Evolutionary conservation across 2,329 filamentous ascomycete genomes (phyloP), one percentile per base, ranked within the genome.

Genomic region (Xylaria polymorpha): DNA sequence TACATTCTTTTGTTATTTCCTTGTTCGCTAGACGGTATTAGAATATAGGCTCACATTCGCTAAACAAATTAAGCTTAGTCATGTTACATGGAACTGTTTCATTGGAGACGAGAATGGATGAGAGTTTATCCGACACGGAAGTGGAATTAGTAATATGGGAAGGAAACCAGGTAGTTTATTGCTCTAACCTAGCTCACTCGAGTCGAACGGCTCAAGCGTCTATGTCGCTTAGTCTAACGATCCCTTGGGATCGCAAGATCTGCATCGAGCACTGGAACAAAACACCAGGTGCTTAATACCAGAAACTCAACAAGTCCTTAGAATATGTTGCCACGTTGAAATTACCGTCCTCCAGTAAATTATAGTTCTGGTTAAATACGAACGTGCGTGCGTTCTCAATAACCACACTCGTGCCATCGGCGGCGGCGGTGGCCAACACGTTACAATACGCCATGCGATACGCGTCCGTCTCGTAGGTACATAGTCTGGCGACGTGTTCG

Each of bases 381-480:
- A 76, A 76, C 5, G 67, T 59, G 25, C 75, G 73, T 2, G 69
- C 71, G 50, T 72, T 65, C 48, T 65, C 37, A 20, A 76, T 53
- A 32, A 66, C 15, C 29, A 46, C 32, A 5, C 15, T 39, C 1
- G 25, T 14, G 7, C 63, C 67, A 8, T 61, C 61, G 12, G 20
- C 35, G 14, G 20, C 35, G 14, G 56, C 4, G 22, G 35, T 25
- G n/a, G 62, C 4, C 9, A 6, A 29, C 59, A 76, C 65, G n/a
- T 69, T 48, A 58, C 70, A 71, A 51, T 63, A 69, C 5, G 68
- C 72, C 61, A 76, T 64, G 22, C 70, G 68, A 46, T 75, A 76
- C 18, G 70, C 71, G 3, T 22, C 0, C 4, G 67, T 64, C 64
- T 75, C 73, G 46, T 76, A 76, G 0, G 2, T 9, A 2, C 56